Conservation (phyloP, 148 eudicot genomes). For the Dianthus caryophyllus region DNA sequence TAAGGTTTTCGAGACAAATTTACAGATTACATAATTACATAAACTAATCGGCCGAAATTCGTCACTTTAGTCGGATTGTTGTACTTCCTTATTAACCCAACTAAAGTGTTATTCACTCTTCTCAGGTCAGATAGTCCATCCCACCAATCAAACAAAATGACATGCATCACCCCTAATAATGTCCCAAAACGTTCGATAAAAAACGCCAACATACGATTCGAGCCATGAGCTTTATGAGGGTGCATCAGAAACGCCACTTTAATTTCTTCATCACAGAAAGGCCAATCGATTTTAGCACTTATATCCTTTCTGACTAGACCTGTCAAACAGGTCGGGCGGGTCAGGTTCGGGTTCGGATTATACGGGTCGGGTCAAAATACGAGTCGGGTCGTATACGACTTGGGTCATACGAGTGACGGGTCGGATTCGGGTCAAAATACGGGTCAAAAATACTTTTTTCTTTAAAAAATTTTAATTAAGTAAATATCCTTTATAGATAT, state of each 20-base stretch:
- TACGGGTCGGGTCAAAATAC: too few species aligned
- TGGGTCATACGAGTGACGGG: too few species aligned
- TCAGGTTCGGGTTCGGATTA: too few species aligned
- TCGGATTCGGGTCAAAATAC: too few species aligned
- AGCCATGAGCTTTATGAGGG: slow-evolving; percentile 1
- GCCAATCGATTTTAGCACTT: background rate
- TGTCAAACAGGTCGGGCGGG: too few species aligned
- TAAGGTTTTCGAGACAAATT: background rate
- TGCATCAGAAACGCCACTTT: background rate
- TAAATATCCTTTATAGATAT: too few species aligned
- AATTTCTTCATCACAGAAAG: background rate
- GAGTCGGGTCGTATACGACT: too few species aligned
- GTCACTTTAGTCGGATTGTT: background rate
- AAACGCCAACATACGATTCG: background rate
- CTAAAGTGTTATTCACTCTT: background rate
- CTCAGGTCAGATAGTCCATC: background rate
- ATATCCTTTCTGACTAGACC: background rate
- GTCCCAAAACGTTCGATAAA: background rate
- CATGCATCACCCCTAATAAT: background rate
- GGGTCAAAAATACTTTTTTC: too few species aligned
- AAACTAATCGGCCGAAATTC: too few species aligned
- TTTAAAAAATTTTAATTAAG: too few species aligned
- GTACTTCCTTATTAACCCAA: background rate
- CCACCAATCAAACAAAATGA: background rate
- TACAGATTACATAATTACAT: background rate